Evolutionary conservation across 257 asterid genomes (phyloP).

Genomic region (Petunia axillaris): DNA sequence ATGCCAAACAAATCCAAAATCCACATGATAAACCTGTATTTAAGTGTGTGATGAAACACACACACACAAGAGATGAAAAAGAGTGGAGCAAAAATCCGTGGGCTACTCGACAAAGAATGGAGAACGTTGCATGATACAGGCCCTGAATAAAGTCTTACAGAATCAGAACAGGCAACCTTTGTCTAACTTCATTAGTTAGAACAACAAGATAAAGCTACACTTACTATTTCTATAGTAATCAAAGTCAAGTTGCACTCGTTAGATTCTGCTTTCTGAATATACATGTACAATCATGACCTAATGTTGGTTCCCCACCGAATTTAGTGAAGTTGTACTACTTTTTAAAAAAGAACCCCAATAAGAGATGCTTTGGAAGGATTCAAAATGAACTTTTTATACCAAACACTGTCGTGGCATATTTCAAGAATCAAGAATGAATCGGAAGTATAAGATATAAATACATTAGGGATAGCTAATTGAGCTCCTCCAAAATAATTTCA

Average conservation of each 20-base stretch:
- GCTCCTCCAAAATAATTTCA: background rate
- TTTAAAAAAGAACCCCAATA: background rate
- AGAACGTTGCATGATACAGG: background rate
- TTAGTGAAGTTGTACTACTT: background rate
- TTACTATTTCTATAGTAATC: background rate
- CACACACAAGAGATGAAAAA: background rate
- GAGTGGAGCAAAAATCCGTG: too few relatives aligned
- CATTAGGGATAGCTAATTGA: background rate
- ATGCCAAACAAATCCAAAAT: background rate
- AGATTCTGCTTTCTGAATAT: background rate
- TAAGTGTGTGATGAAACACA: background rate
- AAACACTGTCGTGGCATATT: background rate
- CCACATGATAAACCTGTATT: background rate
- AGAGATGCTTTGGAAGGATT: background rate
- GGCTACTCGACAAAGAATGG: background rate
- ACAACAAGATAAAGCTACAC: background rate
- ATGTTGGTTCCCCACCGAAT: slow-evolving; percentile 19
- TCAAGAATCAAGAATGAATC: background rate
- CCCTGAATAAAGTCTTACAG: background rate
- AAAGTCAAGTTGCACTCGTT: background rate
- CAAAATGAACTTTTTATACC: slow-evolving; percentile 1
- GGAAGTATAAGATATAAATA: background rate
- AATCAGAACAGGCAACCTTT: too few relatives aligned
- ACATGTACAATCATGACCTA: background rate
- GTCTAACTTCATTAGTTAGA: background rate